These are phyloP conservation scores for Westerdykella sp. DNA, from an alignment of 2,329 filamentous ascomycete species.

Conservation along the genomic window DNA sequence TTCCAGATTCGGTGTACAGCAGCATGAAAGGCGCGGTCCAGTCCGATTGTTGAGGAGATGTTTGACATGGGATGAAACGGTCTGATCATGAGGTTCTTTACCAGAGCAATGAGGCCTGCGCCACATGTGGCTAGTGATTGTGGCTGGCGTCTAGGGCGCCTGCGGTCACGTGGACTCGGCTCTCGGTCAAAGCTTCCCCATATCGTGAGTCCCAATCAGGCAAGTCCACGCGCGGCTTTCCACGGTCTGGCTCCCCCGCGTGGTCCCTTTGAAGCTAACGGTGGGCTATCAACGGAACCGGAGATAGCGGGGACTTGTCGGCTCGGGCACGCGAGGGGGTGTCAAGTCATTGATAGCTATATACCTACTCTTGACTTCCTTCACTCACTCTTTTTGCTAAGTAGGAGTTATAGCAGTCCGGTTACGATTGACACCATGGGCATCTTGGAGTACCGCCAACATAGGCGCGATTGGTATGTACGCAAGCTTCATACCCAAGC, in stretches of 20 bases:
- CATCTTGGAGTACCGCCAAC: conserved; percentile 62
- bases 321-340: background rate
- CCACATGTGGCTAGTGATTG: too few species aligned
- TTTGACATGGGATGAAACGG: too few species aligned
- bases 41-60: too few species aligned
- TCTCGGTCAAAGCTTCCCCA: too few species aligned
- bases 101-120: too few species aligned
- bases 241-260: background rate
- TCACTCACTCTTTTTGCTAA: background rate
- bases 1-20: too few species aligned
- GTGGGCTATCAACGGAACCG: conserved; percentile 1
- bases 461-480: conserved; percentile 63
- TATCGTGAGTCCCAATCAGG: background rate
- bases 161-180: too few species aligned
- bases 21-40: too few species aligned
- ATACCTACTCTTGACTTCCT: background rate
- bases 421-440: conserved; percentile 40
- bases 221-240: background rate
- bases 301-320: background rate
- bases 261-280: background rate
- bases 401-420: background rate
- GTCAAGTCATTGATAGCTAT: too few species aligned
- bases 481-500: conserved; percentile 6
- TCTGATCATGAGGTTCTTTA: too few species aligned
- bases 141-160: too few species aligned